Conservation (phyloP, 257 asterid species). For the Solanum boliviense region DNA sequence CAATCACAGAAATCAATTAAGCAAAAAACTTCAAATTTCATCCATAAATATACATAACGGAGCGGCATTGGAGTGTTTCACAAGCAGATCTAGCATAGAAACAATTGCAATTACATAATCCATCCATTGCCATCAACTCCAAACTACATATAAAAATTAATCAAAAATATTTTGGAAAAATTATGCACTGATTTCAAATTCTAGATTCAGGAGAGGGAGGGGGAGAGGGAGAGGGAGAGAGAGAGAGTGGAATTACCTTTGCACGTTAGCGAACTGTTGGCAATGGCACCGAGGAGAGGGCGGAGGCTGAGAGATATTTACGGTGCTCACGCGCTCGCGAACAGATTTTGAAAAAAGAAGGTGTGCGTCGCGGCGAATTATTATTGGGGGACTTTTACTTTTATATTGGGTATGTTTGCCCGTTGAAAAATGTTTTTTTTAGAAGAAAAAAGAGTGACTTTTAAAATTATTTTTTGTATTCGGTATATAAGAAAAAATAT, state of each 20-base stretch:
- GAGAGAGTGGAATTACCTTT: not conserved
- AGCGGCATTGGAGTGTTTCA: not conserved
- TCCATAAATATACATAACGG: not conserved
- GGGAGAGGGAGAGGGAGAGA: not conserved
- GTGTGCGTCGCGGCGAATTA: not conserved
- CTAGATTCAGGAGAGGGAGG: not conserved
- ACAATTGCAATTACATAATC: not conserved
- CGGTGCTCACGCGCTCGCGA: not conserved
- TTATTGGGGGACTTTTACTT: not conserved
- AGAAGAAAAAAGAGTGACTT: too few species aligned
- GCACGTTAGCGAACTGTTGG: not conserved
- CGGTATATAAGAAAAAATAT: too few species aligned
- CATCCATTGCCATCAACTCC: not conserved
- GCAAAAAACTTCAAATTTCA: not conserved
- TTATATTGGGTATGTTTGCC: not conserved
- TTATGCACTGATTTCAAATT: not conserved
- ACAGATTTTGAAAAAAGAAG: not conserved
- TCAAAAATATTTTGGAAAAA: not conserved
- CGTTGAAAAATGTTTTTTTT: not conserved
- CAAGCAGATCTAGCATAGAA: not conserved
- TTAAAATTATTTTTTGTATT: too few species aligned
- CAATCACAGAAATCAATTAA: not conserved
- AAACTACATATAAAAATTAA: not conserved
- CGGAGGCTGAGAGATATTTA: not conserved
- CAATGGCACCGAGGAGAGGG: not conserved